Evolutionary conservation across 805 yeast genomes (phyloP).

Genomic region (Candida sithepensis): DNA sequence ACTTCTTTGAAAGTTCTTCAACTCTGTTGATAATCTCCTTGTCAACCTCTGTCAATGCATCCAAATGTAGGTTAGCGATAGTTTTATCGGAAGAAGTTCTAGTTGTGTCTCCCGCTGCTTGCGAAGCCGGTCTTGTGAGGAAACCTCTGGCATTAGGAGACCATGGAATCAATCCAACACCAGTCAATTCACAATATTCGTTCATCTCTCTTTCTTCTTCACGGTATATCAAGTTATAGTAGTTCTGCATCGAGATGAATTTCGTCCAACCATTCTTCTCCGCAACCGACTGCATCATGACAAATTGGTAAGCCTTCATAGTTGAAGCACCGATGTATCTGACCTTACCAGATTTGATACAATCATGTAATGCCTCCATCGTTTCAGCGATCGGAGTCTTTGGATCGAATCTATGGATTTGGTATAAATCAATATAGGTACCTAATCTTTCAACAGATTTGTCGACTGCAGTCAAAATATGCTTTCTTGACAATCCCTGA

Average conservation of each 20-base stretch:
- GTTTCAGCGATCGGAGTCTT: constrained; percentile 48
- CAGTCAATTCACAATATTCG: constrained; percentile 47
- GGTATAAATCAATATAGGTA: constrained; percentile 50
- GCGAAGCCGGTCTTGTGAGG: constrained; percentile 43
- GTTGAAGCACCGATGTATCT: constrained; percentile 63
- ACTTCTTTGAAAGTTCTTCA: constrained; percentile 47
- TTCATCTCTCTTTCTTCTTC: constrained; percentile 65
- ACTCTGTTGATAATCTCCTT: constrained; percentile 42
- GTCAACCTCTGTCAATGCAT: constrained; percentile 22
- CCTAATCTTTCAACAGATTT: constrained; percentile 45
- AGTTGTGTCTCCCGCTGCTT: constrained; percentile 2
- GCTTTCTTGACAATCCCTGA: constrained; percentile 42
- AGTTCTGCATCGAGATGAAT: constrained; percentile 57
- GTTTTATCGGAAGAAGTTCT: not conserved
- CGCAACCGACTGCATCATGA: constrained; percentile 51
- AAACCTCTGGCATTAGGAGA: constrained; percentile 57
- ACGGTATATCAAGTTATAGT: constrained; percentile 51
- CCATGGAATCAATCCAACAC: constrained; percentile 59
- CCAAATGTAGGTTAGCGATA: constrained; percentile 11
- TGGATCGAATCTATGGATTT: constrained; percentile 53
- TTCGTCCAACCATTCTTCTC: constrained; percentile 55
- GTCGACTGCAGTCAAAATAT: constrained; percentile 41
- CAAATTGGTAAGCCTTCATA: constrained; percentile 55
- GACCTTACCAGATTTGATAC: constrained; percentile 42
- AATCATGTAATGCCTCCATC: constrained; percentile 54